phyloP scores from a whole-genome alignment of 1,284 basidiomycete genomes.

The Exobasidium cylindrosporum region DNA sequence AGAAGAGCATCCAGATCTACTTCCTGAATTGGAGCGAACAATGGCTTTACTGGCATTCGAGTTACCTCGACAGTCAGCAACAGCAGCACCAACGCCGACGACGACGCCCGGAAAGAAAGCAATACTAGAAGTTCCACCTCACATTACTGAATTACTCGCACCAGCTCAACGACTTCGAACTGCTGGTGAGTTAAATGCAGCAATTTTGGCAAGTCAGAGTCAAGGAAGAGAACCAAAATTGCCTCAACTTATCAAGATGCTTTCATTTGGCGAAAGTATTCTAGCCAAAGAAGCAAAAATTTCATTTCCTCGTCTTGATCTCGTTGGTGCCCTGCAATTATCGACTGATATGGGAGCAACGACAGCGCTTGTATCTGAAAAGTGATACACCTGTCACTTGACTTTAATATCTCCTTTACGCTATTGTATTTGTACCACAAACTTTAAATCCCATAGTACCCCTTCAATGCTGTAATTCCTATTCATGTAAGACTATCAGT shows the following conservation, averaged over 20 bases:
- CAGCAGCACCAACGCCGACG: constrained; percentile 13
- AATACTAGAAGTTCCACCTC: constrained; percentile 59
- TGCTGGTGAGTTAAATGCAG: constrained; percentile 84
- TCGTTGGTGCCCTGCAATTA: constrained; percentile 13
- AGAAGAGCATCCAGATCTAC: constrained; percentile 88
- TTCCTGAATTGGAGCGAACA: constrained; percentile 84
- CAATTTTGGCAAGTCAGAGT: constrained; percentile 84
- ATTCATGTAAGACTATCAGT: neutral
- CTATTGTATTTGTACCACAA: neutral
- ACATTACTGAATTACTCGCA: constrained; percentile 72
- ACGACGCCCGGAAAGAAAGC: constrained; percentile 12
- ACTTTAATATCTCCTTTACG: too few species aligned
- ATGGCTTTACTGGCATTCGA: constrained; percentile 95
- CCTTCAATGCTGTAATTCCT: neutral
- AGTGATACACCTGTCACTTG: too few species aligned
- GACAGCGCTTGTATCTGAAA: too few species aligned
- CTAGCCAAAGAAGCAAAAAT: constrained; percentile 60
- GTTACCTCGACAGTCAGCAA: constrained; percentile 20
- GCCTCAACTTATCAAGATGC: constrained; percentile 75
- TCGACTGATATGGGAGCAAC: too few species aligned
- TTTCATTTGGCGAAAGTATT: constrained; percentile 82
- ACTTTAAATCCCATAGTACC: too few species aligned
- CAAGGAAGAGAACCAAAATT: constrained; percentile 90
- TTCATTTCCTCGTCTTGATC: constrained; percentile 41
- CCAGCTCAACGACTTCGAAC: constrained; percentile 85